Percentiles rank a stretch among this genome's conserved stretches.
Conservation (phyloP, 805 yeast species). For the Saccharomycopsis sp. region DNA sequence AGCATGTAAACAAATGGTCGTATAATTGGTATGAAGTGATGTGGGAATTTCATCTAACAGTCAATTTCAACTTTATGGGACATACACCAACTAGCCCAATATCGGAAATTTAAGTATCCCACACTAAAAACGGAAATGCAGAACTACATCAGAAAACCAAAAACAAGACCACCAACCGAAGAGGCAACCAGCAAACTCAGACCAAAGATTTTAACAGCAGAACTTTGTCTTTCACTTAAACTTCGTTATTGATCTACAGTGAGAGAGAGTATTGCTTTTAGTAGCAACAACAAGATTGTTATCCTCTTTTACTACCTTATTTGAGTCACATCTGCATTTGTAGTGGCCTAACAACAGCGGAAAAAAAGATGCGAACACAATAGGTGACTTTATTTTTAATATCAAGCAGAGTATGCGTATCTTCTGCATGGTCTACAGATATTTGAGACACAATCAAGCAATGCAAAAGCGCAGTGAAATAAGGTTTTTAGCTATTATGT, state of each 20-base stretch:
- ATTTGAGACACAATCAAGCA: background rate
- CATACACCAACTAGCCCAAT: background rate
- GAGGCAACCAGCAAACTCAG: background rate
- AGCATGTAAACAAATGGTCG: no score
- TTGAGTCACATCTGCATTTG: no score
- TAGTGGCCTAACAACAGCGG: no score
- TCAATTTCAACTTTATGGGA: background rate
- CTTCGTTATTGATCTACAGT: background rate
- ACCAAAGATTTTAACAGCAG: background rate
- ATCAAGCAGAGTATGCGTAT: background rate
- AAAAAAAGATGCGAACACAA: no score
- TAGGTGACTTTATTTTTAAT: background rate
- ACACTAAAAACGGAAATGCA: background rate
- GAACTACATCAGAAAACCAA: background rate
- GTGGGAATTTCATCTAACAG: background rate
- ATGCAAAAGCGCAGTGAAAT: background rate
- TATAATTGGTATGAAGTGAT: no score
- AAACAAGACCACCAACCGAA: background rate
- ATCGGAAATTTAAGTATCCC: background rate
- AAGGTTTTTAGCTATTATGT: background rate
- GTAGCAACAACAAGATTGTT: background rate
- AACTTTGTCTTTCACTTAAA: background rate
- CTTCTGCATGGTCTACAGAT: background rate
- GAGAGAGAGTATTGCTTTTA: background rate
- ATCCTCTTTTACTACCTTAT: no score